These are phyloP conservation scores for Talaromyces marneffei DNA, from an alignment of 2,329 filamentous ascomycete genomes.

Conservation along the genomic window DNA sequence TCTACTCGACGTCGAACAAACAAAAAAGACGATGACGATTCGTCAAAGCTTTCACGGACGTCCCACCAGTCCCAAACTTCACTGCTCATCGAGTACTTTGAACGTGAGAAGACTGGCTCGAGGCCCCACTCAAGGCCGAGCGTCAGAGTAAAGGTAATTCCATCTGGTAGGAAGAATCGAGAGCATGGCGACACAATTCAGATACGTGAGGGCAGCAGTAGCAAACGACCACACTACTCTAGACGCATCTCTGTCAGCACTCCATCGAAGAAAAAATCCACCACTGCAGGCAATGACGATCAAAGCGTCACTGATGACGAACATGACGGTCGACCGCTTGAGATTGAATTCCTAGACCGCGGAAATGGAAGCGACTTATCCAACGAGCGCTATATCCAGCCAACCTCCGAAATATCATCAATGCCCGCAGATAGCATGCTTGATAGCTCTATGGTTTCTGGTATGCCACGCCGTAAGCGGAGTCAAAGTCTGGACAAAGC, in stretches of 20 bases:
- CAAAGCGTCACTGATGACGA: slow-evolving; percentile 66
- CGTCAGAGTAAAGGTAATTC: slow-evolving; percentile 73
- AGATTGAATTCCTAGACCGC: slow-evolving; percentile 75
- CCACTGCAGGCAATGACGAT: slow-evolving; percentile 49
- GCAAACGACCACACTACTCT: slow-evolving; percentile 42
- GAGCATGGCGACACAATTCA: slow-evolving; percentile 68
- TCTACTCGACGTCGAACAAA: slow-evolving; percentile 52
- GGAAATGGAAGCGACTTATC: slow-evolving; percentile 62
- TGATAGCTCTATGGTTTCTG: slow-evolving; percentile 47
- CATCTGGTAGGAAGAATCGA: slow-evolving; percentile 57
- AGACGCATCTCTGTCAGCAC: slow-evolving; percentile 59
- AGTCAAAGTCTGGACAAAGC: slow-evolving; percentile 48
- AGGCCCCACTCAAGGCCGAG: slow-evolving; percentile 67
- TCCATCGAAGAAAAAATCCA: slow-evolving; percentile 33
- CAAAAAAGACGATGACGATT: slow-evolving; percentile 53
- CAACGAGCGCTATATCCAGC: slow-evolving; percentile 56
- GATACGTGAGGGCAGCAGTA: slow-evolving; percentile 71
- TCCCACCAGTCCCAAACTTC: slow-evolving; percentile 72
- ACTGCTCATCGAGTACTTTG: slow-evolving; percentile 90
- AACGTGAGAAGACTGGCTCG: slow-evolving; percentile 59
- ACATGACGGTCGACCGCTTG: slow-evolving; percentile 77
- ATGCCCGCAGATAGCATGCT: slow-evolving; percentile 69
- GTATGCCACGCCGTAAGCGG: slow-evolving; percentile 42
- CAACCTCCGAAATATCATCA: slow-evolving; percentile 79
- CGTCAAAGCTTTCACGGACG: slow-evolving; percentile 47